Percentiles rank a stretch among this genome's conserved stretches.
Conservation (phyloP, 2,329 filamentous ascomycete species). For the Fusarium bactridioides region DNA sequence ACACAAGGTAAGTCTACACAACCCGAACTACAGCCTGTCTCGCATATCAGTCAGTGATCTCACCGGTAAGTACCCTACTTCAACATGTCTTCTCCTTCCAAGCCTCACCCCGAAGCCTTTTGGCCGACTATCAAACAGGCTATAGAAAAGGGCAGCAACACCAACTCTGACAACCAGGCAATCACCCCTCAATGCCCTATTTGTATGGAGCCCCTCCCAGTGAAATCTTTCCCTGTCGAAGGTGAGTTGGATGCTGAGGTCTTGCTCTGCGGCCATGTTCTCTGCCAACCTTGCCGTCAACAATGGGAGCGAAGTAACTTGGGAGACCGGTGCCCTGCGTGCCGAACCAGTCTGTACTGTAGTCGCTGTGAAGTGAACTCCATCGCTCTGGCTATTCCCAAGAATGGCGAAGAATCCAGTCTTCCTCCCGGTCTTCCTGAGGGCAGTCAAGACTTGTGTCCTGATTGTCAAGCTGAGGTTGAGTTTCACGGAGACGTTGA, state of each 20-base stretch:
- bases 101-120: not conserved
- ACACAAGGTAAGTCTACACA: not conserved
- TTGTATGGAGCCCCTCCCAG: constrained; percentile 15
- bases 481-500: constrained; percentile 4
- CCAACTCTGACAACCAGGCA: not conserved
- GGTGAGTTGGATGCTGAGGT: not conserved
- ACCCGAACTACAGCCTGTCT: not conserved
- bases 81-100: not conserved
- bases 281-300: constrained; percentile 26
- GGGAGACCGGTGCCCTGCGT: constrained; percentile 17
- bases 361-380: not conserved
- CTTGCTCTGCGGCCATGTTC: constrained; percentile 36
- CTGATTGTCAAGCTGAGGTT: constrained; percentile 9
- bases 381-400: not conserved
- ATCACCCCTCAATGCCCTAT: constrained; percentile 23
- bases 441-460: not conserved
- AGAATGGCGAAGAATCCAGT: not conserved
- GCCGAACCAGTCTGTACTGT: not conserved
- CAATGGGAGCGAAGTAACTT: not conserved
- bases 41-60: not conserved
- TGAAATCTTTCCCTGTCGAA: constrained; percentile 1
- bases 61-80: not conserved
- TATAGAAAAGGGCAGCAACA: not conserved
- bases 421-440: not conserved
- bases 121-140: constrained; percentile 21